Conservation (phyloP, 2,329 filamentous ascomycete genomes). For the Ophiocordyceps sinensis region DNA sequence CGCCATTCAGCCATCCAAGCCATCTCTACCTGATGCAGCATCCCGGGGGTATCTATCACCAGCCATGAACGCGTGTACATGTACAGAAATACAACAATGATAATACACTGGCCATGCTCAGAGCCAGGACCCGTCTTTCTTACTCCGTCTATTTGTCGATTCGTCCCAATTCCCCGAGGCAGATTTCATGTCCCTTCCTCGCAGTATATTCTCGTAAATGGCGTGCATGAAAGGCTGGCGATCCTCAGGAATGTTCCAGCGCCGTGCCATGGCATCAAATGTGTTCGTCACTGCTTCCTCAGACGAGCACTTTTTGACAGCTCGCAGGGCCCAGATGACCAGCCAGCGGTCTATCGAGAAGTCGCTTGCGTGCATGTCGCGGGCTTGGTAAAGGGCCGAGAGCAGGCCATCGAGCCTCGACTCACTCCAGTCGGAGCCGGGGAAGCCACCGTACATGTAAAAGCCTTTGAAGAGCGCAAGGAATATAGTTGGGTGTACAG, state of each 20-base stretch:
- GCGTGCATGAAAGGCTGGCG: constrained; percentile 31
- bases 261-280: constrained; percentile 33
- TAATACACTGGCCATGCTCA: constrained; percentile 7
- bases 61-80: background rate
- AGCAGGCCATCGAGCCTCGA: constrained; percentile 55
- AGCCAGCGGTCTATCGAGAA: constrained; percentile 46
- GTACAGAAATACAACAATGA: background rate
- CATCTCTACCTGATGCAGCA: background rate
- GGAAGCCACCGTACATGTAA: constrained; percentile 50
- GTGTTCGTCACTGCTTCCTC: constrained; percentile 35
- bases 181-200: constrained; percentile 16
- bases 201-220: constrained; percentile 27
- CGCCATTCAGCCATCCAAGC: background rate
- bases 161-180: constrained; percentile 10
- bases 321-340: constrained; percentile 43
- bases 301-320: constrained; percentile 47
- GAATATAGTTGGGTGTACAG: constrained; percentile 63
- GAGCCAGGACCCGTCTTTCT: constrained; percentile 14
- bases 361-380: constrained; percentile 29
- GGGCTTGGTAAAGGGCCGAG: constrained; percentile 43
- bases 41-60: background rate
- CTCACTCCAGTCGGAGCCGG: constrained; percentile 55
- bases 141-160: constrained; percentile 8
- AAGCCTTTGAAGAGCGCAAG: constrained; percentile 76
- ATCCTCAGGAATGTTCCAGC: constrained; percentile 29